These are phyloP conservation scores for Penicillium angulare DNA, from an alignment of 495 filamentous ascomycete genomes.

Conservation along the genomic window DNA sequence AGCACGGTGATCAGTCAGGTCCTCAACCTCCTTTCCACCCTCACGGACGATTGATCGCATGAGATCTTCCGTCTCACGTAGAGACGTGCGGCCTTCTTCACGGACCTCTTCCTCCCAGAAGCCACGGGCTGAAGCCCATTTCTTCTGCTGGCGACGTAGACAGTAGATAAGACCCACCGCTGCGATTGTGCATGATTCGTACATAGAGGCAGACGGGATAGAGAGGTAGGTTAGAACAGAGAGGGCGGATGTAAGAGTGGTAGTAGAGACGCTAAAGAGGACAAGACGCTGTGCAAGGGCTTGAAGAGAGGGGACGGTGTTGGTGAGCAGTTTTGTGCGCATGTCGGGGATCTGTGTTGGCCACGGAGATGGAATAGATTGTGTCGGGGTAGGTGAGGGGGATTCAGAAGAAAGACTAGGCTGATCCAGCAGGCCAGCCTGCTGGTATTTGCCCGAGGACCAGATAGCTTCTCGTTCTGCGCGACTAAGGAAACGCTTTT, in stretches of 20 bases:
- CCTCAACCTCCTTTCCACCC: conserved; percentile 35
- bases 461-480: conserved; percentile 76
- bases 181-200: conserved; percentile 77
- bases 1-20: conserved; percentile 43
- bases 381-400: conserved; percentile 1
- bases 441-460: conserved; percentile 74
- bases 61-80: conserved; percentile 66
- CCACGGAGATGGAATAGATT: conserved; percentile 31
- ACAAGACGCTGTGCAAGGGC: conserved; percentile 76
- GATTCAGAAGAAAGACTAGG: conserved; percentile 10
- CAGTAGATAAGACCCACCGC: conserved; percentile 75
- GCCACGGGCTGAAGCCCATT: conserved; percentile 69
- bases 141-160: conserved; percentile 68
- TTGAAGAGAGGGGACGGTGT: conserved; percentile 73
- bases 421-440: conserved; percentile 56
- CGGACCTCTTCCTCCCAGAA: conserved; percentile 75
- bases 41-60: conserved; percentile 56
- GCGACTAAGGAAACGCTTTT: conserved; percentile 66
- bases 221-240: conserved; percentile 69
- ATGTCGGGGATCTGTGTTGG: conserved; percentile 44
- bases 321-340: conserved; percentile 55
- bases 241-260: conserved; percentile 60
- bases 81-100: conserved; percentile 73
- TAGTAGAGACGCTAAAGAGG: conserved; percentile 67
- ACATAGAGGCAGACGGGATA: conserved; percentile 51